Percentiles rank a stretch among this genome's conserved stretches.
Evolutionary conservation across 352 stramenopile species (phyloP).

Genomic region (Phytophthora pseudosyringae): DNA sequence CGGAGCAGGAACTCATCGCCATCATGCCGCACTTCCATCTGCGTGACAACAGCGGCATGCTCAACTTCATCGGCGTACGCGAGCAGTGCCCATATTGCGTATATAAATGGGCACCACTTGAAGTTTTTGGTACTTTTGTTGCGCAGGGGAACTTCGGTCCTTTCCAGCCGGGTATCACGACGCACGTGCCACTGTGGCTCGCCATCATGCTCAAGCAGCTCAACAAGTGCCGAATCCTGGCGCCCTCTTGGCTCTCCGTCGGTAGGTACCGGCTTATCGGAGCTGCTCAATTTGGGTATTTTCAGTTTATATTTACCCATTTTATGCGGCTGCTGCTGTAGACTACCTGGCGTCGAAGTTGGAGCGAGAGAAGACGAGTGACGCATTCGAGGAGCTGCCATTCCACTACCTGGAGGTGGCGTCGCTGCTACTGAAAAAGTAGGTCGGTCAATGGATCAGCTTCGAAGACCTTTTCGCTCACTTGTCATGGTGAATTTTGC

Average conservation of each 20-base stretch:
- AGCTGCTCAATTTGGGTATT: constrained; percentile 21
- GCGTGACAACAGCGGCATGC: constrained; percentile 73
- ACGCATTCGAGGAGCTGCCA: constrained; percentile 81
- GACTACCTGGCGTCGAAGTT: constrained; percentile 64
- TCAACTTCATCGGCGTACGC: constrained; percentile 84
- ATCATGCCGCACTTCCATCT: constrained; percentile 90
- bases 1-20: constrained; percentile 87
- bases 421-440: constrained; percentile 87
- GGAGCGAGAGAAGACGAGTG: constrained; percentile 75
- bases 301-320: constrained; percentile 11
- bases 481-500: not conserved
- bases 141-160: constrained; percentile 84
- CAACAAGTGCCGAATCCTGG: constrained; percentile 87
- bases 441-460: constrained; percentile 15
- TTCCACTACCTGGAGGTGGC: constrained; percentile 91
- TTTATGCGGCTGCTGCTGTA: constrained; percentile 26
- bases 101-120: constrained; percentile 16
- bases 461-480: not conserved
- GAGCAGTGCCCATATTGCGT: constrained; percentile 4
- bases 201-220: constrained; percentile 90
- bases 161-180: constrained; percentile 86
- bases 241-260: constrained; percentile 83
- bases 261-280: constrained; percentile 34
- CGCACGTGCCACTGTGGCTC: constrained; percentile 89
- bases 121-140: constrained; percentile 18